These are phyloP conservation scores for Tulasnella sp. DNA, from an alignment of 768 basidiomycete species.

Conservation along the genomic window DNA sequence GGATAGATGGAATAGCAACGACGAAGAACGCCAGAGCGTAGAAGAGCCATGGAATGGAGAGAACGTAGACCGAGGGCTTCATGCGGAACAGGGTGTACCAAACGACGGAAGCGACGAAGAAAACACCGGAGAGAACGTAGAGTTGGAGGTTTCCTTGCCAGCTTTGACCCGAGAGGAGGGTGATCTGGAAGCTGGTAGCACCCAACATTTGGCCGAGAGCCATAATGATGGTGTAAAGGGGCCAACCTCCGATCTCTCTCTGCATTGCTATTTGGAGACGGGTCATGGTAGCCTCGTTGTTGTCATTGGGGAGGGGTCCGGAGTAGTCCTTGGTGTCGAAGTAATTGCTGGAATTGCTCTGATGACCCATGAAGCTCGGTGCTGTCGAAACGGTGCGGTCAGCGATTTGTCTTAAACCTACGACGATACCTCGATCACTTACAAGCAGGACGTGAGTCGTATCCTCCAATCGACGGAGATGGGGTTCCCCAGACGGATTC, in stretches of 20 bases:
- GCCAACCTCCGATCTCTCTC: constrained; percentile 74
- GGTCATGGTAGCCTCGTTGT: constrained; percentile 62
- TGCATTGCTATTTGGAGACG: constrained; percentile 75
- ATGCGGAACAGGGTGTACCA: constrained; percentile 88
- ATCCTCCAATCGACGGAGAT: constrained; percentile 31
- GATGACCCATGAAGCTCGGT: constrained; percentile 31
- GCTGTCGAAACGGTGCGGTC: constrained; percentile 19
- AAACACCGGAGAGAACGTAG: constrained; percentile 83
- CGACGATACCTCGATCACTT: constrained; percentile 24
- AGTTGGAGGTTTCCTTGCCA: constrained; percentile 70
- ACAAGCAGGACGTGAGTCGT: constrained; percentile 69
- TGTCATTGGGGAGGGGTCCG: constrained; percentile 29
- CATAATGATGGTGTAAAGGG: constrained; percentile 81
- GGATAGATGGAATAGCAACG: constrained; percentile 76
- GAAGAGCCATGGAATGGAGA: constrained; percentile 83
- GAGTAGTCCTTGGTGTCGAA: constrained; percentile 35
- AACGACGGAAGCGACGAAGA: constrained; percentile 70
- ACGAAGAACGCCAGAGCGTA: constrained; percentile 85
- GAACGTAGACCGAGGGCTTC: constrained; percentile 77
- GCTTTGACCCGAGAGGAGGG: constrained; percentile 75
- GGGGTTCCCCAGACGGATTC: constrained; percentile 71
- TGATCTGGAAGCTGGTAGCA: constrained; percentile 92
- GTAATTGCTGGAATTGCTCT: constrained; percentile 28
- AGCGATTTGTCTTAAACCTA: background rate
- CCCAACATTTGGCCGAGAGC: constrained; percentile 82